Evolutionary conservation across 2,329 filamentous ascomycete species (phyloP).

Genomic region (Aurifilum marmelostoma): DNA sequence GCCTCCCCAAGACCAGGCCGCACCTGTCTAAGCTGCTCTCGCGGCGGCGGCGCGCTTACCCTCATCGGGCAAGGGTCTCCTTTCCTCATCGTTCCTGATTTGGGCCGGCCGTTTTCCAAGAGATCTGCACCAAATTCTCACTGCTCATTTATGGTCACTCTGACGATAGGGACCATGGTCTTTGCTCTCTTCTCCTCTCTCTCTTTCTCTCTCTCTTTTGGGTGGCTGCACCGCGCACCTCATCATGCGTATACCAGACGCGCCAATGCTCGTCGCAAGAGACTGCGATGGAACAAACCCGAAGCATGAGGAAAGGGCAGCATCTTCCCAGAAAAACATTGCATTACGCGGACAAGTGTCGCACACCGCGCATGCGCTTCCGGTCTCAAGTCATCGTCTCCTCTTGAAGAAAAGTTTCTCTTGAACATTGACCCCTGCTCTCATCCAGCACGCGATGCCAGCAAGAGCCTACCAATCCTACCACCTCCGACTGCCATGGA

Average conservation of each 20-base stretch:
- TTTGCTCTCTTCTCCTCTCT: not conserved
- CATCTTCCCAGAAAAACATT: not conserved
- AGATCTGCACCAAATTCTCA: slow-evolving; percentile 17
- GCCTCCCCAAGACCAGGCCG: slow-evolving; percentile 15
- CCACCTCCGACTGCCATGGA: slow-evolving; percentile 31
- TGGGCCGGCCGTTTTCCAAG: slow-evolving; percentile 4
- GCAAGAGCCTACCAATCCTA: not conserved
- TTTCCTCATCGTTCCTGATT: slow-evolving; percentile 17
- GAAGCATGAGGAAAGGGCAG: not conserved
- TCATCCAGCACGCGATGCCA: not conserved
- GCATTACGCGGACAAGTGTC: not conserved
- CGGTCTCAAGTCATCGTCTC: not conserved
- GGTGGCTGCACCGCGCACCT: not conserved
- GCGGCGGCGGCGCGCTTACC: slow-evolving; percentile 23
- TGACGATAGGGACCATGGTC: not conserved
- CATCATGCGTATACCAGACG: not conserved
- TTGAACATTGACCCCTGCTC: not conserved
- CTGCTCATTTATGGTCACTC: not conserved
- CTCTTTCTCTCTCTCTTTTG: not conserved
- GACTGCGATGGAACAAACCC: not conserved
- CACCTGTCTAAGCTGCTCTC: not conserved
- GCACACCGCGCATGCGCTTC: not conserved
- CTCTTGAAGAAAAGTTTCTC: not conserved
- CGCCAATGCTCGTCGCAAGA: not conserved
- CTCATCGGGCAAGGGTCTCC: slow-evolving; percentile 23